Percentiles rank a stretch among this genome's conserved stretches.
phyloP scores from a whole-genome alignment of 768 basidiomycete genomes.

The Boletellus emodensis region DNA sequence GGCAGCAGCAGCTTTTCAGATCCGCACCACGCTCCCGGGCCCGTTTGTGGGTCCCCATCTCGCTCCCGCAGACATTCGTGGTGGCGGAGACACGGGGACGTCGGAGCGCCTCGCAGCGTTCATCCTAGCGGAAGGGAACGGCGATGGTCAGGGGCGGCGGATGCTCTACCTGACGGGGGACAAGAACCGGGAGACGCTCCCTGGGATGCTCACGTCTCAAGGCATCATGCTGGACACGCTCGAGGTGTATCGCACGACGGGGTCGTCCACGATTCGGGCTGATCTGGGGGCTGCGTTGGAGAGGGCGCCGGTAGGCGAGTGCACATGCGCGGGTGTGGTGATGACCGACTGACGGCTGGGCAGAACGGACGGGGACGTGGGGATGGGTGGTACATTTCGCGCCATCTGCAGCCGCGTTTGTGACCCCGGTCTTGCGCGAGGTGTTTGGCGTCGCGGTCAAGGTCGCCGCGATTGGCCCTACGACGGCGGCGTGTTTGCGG shows the following conservation, averaged over 20 bases:
- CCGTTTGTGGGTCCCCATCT: constrained; percentile 35
- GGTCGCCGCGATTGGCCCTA: constrained; percentile 67
- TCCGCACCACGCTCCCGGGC: constrained; percentile 12
- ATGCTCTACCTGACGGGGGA: constrained; percentile 82
- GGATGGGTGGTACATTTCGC: constrained; percentile 74
- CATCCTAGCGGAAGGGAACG: constrained; percentile 43
- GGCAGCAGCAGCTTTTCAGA: constrained; percentile 39
- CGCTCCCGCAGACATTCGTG: constrained; percentile 37
- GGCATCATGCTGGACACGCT: constrained; percentile 46
- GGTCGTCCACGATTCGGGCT: constrained; percentile 46
- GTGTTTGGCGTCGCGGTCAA: constrained; percentile 36
- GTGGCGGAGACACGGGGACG: constrained; percentile 54
- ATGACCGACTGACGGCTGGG: not conserved
- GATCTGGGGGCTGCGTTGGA: constrained; percentile 38
- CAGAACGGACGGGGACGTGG: constrained; percentile 30
- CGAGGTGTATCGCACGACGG: constrained; percentile 69
- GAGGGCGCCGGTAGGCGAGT: constrained; percentile 23
- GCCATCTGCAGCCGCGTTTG: constrained; percentile 63
- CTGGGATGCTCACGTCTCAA: constrained; percentile 43
- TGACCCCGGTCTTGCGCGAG: constrained; percentile 45
- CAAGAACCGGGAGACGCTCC: constrained; percentile 74
- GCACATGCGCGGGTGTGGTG: not conserved
- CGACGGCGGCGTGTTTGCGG: constrained; percentile 51
- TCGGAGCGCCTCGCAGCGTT: constrained; percentile 63
- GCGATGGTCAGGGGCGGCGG: constrained; percentile 14